phyloP scores from a whole-genome alignment of 139 green algal species.

The Pseudopediastrum boryanum region DNA sequence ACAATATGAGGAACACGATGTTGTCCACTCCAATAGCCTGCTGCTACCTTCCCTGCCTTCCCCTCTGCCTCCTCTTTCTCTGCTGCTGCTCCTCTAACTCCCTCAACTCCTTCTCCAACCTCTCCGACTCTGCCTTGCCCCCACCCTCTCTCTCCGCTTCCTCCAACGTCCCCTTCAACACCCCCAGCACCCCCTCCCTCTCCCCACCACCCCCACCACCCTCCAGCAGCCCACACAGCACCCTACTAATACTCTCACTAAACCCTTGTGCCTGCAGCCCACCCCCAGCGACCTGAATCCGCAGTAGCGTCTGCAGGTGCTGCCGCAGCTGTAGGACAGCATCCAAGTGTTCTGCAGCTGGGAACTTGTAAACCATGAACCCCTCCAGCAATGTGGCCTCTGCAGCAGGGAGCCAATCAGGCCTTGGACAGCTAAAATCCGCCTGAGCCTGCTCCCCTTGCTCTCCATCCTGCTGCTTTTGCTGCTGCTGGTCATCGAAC shows the following conservation, averaged over 20 bases:
- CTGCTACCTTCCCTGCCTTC: neutral
- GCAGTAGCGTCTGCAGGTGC: conserved; percentile 31
- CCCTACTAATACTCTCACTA: neutral
- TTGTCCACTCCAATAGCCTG: too few relatives aligned
- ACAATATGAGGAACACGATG: too few relatives aligned
- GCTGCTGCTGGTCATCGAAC: neutral
- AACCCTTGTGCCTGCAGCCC: neutral
- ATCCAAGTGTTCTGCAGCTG: neutral
- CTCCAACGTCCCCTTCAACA: neutral
- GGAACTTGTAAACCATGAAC: neutral
- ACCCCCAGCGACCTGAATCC: neutral
- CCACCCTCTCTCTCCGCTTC: neutral
- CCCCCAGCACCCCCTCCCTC: neutral
- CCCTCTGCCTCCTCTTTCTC: neutral
- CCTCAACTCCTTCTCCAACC: neutral
- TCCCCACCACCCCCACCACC: neutral
- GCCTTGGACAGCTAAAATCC: neutral
- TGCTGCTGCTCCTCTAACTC: neutral
- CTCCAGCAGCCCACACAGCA: conserved; percentile 3
- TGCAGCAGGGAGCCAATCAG: neutral
- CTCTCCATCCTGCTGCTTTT: neutral
- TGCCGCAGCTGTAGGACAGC: conserved; percentile 11
- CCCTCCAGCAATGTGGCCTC: neutral
- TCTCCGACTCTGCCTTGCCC: neutral
- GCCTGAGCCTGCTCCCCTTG: neutral